Conservation (phyloP, 164 flowering plant species). For the Nymphaea colorata region DNA sequence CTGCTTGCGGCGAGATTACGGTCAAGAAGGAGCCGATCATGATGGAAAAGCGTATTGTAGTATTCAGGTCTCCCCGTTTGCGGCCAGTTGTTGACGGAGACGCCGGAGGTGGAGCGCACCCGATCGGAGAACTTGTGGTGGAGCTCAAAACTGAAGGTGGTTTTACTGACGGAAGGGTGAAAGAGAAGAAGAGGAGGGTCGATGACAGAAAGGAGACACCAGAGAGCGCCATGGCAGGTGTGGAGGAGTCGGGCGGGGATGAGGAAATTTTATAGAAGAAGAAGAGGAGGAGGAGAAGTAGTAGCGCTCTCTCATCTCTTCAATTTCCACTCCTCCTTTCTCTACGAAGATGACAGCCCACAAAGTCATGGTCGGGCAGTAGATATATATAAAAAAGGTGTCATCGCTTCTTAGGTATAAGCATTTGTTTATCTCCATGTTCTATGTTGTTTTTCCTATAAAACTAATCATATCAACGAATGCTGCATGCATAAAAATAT, state of each 20-base stretch:
- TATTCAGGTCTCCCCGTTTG: constrained; percentile 47
- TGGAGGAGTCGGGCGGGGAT: background rate
- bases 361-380: background rate
- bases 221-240: background rate
- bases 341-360: background rate
- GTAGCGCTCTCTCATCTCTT: too few species aligned
- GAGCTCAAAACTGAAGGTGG: constrained; percentile 44
- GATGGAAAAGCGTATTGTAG: constrained; percentile 41
- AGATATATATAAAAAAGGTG: too few species aligned
- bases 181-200: background rate
- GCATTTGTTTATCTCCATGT: too few species aligned
- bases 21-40: constrained; percentile 35
- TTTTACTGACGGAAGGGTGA: constrained; percentile 23
- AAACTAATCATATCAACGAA: too few species aligned
- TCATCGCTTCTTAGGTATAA: too few species aligned
- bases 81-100: constrained; percentile 28
- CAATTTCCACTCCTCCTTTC: background rate
- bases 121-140: constrained; percentile 70
- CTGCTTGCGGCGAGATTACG: constrained; percentile 29
- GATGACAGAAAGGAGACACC: background rate
- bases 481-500: too few species aligned
- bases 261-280: background rate
- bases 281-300: background rate
- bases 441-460: too few species aligned
- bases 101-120: constrained; percentile 21